These are phyloP conservation scores for Pezicula rhizophila DNA, from an alignment of 2,329 filamentous ascomycete species.

Conservation along the genomic window DNA sequence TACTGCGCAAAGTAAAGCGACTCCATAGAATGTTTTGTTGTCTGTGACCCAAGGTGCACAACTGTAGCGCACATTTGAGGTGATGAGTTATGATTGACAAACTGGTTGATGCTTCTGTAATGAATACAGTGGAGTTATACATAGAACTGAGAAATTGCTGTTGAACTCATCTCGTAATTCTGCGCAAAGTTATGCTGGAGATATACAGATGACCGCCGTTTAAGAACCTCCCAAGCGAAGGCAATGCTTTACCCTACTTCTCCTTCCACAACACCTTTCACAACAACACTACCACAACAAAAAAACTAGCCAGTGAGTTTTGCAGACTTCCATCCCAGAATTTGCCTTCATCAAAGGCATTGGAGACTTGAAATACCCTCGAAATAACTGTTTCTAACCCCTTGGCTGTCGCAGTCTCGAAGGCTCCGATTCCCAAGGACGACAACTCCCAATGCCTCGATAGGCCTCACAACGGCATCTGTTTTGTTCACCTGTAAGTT, in stretches of 20 bases:
- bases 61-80: too few relatives aligned
- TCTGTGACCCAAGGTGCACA: too few relatives aligned
- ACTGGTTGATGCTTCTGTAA: too few relatives aligned
- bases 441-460: constrained; percentile 26
- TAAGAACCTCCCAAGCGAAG: background rate
- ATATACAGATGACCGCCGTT: too few relatives aligned
- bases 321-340: constrained; percentile 7
- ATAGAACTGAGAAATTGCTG: too few relatives aligned
- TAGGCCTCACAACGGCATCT: constrained; percentile 25
- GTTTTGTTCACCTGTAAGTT: constrained; percentile 27
- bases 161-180: too few relatives aligned
- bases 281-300: constrained; percentile 9
- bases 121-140: too few relatives aligned
- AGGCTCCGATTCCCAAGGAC: constrained; percentile 21
- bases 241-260: constrained; percentile 9
- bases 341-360: constrained; percentile 8
- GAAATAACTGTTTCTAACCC: constrained; percentile 13
- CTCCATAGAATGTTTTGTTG: too few relatives aligned
- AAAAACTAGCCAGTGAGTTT: constrained; percentile 15
- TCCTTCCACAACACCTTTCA: constrained; percentile 11
- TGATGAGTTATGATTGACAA: too few relatives aligned
- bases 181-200: too few relatives aligned
- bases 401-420: constrained; percentile 17
- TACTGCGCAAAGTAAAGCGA: too few relatives aligned
- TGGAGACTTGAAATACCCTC: constrained; percentile 6